Evolutionary conservation across 2,329 filamentous ascomycete species (phyloP).

Genomic region (Paraconiothyrium brasiliense): DNA sequence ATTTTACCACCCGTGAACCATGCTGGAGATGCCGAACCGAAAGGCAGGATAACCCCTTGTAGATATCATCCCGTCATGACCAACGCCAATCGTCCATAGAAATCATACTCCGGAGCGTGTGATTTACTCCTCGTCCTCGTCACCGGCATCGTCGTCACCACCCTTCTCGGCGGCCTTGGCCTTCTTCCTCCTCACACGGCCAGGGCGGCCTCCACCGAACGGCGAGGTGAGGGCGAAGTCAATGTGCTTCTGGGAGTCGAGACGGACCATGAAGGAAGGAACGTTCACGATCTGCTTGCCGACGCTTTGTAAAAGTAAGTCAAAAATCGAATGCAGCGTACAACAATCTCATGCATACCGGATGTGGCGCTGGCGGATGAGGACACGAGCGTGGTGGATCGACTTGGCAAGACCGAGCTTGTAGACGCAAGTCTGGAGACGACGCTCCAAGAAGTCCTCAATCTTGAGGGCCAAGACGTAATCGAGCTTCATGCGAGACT

Average conservation of each 20-base stretch:
- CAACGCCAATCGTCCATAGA: constrained; percentile 47
- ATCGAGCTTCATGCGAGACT: constrained; percentile 99
- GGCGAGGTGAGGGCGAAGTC: constrained; percentile 98
- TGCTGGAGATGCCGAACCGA: constrained; percentile 43
- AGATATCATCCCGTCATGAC: constrained; percentile 48
- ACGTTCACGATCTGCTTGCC: constrained; percentile 65
- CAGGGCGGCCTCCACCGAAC: constrained; percentile 95
- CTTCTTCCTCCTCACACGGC: constrained; percentile 99
- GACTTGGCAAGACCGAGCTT: constrained; percentile 99
- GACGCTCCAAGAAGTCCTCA: constrained; percentile 99
- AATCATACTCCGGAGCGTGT: constrained; percentile 40
- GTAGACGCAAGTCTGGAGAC: constrained; percentile 99
- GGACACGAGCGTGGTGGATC: constrained; percentile 99
- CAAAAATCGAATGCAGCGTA: background rate
- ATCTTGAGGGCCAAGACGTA: constrained; percentile 99
- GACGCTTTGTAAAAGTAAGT: background rate
- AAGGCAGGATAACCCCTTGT: constrained; percentile 38
- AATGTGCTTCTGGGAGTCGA: constrained; percentile 99
- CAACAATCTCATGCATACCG: constrained; percentile 59
- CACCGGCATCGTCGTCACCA: constrained; percentile 81
- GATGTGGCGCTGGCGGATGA: constrained; percentile 99
- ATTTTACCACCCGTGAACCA: constrained; percentile 39
- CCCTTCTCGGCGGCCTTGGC: constrained; percentile 91
- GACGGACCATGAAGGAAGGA: constrained; percentile 98
- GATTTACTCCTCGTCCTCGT: constrained; percentile 79